These are phyloP conservation scores for Penicillium sp. DNA, from an alignment of 2,329 filamentous ascomycete genomes.

Conservation along the genomic window DNA sequence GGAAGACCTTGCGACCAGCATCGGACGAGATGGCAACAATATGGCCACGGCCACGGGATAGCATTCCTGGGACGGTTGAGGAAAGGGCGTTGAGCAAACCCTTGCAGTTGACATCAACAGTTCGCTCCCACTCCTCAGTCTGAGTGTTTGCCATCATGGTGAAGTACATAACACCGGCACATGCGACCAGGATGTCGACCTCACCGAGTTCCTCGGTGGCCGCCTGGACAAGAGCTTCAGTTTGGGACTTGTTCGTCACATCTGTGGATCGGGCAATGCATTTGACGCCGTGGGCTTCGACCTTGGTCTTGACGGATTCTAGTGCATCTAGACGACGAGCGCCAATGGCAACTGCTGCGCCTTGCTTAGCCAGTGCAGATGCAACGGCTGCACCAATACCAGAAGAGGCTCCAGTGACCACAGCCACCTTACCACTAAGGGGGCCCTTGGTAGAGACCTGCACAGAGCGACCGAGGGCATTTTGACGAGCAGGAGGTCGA, in stretches of 20 bases:
- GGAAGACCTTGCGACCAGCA: conserved; percentile 80
- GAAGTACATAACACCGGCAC: conserved; percentile 86
- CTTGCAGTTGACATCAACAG: conserved; percentile 86
- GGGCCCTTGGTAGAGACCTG: conserved; percentile 59
- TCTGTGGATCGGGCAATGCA: conserved; percentile 73
- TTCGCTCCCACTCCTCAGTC: conserved; percentile 77
- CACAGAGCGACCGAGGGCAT: conserved; percentile 49
- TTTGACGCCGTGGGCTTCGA: conserved; percentile 64
- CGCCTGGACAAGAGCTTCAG: conserved; percentile 66
- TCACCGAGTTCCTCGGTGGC: conserved; percentile 68
- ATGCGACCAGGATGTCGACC: conserved; percentile 77
- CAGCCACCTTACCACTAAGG: conserved; percentile 70
- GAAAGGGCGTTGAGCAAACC: conserved; percentile 75
- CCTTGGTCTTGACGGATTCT: conserved; percentile 66
- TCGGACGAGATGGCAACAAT: conserved; percentile 83
- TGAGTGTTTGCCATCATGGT: conserved; percentile 82
- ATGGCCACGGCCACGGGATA: conserved; percentile 70
- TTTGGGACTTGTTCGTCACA: conserved; percentile 68
- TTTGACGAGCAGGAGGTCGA: conserved; percentile 60
- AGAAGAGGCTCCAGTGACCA: conserved; percentile 79
- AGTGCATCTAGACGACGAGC: conserved; percentile 72
- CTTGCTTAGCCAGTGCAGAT: conserved; percentile 68
- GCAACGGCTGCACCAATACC: conserved; percentile 79
- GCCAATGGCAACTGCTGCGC: conserved; percentile 72
- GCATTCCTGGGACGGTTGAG: conserved; percentile 71